phyloP scores from a whole-genome alignment of 352 stramenopile species.

The Phytophthora nicotianae region DNA sequence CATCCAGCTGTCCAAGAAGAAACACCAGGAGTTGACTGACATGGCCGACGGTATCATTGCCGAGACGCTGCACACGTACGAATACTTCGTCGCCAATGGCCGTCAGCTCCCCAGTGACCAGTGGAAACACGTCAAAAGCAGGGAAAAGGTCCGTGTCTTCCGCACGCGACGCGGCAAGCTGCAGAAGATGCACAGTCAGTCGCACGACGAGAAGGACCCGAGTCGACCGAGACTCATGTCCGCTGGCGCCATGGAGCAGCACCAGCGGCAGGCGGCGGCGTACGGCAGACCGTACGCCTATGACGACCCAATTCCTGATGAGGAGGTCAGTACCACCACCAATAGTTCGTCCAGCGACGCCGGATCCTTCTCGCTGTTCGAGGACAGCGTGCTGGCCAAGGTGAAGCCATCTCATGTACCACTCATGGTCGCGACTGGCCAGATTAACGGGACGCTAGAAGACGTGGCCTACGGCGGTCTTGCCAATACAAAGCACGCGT shows the following conservation, averaged over 20 bases:
- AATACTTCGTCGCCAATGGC: constrained; percentile 48
- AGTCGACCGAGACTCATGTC: constrained; percentile 50
- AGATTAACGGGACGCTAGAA: constrained; percentile 39
- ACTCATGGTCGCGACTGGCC: constrained; percentile 39
- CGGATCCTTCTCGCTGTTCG: constrained; percentile 41
- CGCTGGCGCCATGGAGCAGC: constrained; percentile 33
- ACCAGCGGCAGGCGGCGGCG: constrained; percentile 24
- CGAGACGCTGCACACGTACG: constrained; percentile 61
- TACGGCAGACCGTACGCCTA: constrained; percentile 33
- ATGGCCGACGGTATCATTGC: constrained; percentile 58
- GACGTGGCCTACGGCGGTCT: constrained; percentile 41
- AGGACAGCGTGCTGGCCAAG: constrained; percentile 34
- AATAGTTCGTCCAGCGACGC: constrained; percentile 40
- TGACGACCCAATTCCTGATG: constrained; percentile 22
- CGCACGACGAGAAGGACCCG: constrained; percentile 30
- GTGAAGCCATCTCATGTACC: constrained; percentile 36
- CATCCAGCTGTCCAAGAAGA: constrained; percentile 20
- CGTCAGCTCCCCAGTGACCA: constrained; percentile 39
- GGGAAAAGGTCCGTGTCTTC: constrained; percentile 60
- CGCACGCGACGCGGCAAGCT: constrained; percentile 44
- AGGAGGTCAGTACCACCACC: constrained; percentile 28
- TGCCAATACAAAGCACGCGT: constrained; percentile 34
- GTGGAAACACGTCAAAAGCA: constrained; percentile 59
- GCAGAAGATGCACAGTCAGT: constrained; percentile 26
- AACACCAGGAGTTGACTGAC: constrained; percentile 49